Percentiles rank a stretch among this genome's conserved stretches.
Evolutionary conservation across 306 rosid genomes (phyloP).

Genomic region (Coriaria nepalensis): DNA sequence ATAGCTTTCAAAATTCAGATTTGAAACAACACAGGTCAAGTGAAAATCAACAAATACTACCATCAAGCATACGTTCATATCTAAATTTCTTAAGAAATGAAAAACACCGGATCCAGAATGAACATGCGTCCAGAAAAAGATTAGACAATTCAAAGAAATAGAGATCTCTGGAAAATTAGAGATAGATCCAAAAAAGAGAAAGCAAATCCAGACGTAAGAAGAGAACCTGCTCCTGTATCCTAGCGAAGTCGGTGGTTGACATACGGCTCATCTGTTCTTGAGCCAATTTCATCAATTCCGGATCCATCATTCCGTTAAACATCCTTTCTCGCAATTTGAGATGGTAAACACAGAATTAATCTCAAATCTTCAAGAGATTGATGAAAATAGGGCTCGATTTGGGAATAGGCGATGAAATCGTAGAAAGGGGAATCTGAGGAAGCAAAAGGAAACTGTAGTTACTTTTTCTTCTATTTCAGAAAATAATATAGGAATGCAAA

Average conservation of each 20-base stretch:
- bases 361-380: too few relatives aligned
- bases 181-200: not conserved
- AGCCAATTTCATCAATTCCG: conserved; percentile 72
- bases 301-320: conserved; percentile 81
- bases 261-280: conserved; percentile 98
- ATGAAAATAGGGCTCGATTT: too few relatives aligned
- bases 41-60: not conserved
- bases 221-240: conserved; percentile 77
- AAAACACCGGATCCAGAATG: not conserved
- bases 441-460: too few relatives aligned
- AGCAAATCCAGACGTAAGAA: not conserved
- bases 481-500: too few relatives aligned
- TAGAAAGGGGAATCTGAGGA: too few relatives aligned
- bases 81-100: not conserved
- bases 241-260: conserved; percentile 83
- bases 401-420: too few relatives aligned
- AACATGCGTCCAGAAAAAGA: not conserved
- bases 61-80: not conserved
- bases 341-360: too few relatives aligned
- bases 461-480: too few relatives aligned
- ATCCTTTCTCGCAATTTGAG: conserved; percentile 2
- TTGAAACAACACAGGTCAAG: conserved; percentile 1
- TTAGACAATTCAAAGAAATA: not conserved
- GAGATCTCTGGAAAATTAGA: not conserved
- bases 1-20: too few relatives aligned